Evolutionary conservation across 768 basidiomycete genomes (phyloP), one percentile per base, ranked within the genome.

Genomic region (Scleroderma bovista): DNA sequence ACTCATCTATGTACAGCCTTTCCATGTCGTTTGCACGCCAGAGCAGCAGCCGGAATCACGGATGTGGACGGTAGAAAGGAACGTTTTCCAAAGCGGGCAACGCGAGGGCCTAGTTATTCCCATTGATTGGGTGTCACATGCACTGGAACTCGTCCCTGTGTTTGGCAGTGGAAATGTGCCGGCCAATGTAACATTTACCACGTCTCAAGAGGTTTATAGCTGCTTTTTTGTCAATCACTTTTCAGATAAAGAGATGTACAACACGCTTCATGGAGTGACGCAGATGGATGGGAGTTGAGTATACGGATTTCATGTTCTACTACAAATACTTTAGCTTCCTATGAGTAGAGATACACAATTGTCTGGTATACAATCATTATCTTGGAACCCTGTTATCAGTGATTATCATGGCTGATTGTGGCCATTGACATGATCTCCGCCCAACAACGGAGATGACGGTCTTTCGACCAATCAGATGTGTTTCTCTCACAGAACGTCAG

Each of bases 1-100:
- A 15, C 20, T 51, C 20, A 1, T 51, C 17, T 46, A 46, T 32
- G n/a, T 51, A 13, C 6, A 51, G n/a, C 50, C 32, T 36, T 29
- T 29, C 26, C 26, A 29, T 29, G 26, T 29, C 9, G 9, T 29
- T 29, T n/a, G 17, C 7, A 22, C 13, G 42, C 48, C 42, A 20
- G 44, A 51, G 32, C 41, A 37, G 24, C 29, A 46, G 24, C 44
- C 50, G 7, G 33, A 51, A 7, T 15, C 34, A 29, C 29, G 20
- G 11, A n/a, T 46, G 45, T 17, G 24, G 45, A 36, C 9, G 12
- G n/a, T 46, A 6, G 20, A 46, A 46, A 46, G 45, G 17, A 5
- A 3, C 22, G 1, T 19, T 3, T 17, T 34, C 20, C 9, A 36
- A 8, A 43, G 20, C n/a, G n/a, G n/a, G 19, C 15, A 22, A 6